Base-by-base conservation (phyloP, 768 basidiomycete species). In the Dioszegia aurantiaca region DNA sequence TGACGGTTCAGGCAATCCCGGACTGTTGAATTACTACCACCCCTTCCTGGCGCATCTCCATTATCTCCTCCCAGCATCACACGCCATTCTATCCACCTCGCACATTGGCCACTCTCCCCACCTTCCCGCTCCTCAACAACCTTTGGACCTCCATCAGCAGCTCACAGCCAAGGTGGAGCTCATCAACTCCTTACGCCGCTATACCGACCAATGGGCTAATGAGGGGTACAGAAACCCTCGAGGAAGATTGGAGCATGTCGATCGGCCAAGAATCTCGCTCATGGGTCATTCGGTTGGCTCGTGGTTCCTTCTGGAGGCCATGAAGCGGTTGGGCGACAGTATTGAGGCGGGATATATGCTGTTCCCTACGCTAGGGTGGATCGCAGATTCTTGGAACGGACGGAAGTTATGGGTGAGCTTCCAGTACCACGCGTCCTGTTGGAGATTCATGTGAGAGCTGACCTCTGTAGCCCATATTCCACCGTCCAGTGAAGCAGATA, bases 281-380 rank as follows among this genome's bases (percentile, higher is more conserved):
- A 72, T 75, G 65, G 74, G 73, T 9, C 88, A 90, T 61, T 87
- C 86, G 54, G 82, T 89, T 14, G 88, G 88, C 1, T 77, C 83
- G 1, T 90, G 87, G 87, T 78, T 90, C 51, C 70, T 81, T 3
- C 67, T 83, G 28, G 83, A 88, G 79, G 85, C 83, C 33, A 63
- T 77, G 64, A 58, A 65, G 33, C 49, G 56, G 31, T 27, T 56
- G 31, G 57, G 61, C 1, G 26, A 61, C n/a, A 26, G 60, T 11
- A 31, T 31, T 5, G 41, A 66, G 16, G 79, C 79, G 3, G 76
- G 79, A 1, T 85, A 87, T 61, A 69, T 89, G 54, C 79, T 92
- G 8, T 88, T 86, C 74, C 89, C 88, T 0, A 84, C 87, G 0
- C 78, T 89, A 31, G 81, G 81, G 2, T 77, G 85, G 68, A 85